Evolutionary conservation across 805 yeast species (phyloP).

Genomic region (Candida xiaguanensis): DNA sequence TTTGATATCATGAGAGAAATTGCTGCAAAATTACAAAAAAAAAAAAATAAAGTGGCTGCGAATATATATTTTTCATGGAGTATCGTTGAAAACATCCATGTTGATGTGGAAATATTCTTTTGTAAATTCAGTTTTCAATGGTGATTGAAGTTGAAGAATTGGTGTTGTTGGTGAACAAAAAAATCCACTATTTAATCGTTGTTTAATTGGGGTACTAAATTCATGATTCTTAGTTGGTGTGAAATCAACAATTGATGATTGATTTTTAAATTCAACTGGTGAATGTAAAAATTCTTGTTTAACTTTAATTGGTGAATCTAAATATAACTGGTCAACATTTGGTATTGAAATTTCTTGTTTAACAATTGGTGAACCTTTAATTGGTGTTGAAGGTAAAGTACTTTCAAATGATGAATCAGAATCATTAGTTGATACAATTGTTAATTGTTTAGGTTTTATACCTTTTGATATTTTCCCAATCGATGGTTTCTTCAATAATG

Average conservation of each 20-base stretch:
- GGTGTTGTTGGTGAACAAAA: conserved; percentile 1
- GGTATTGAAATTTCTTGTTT: background rate
- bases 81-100: conserved; percentile 3
- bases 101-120: background rate
- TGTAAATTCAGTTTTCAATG: background rate
- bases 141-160: background rate
- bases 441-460: background rate
- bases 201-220: background rate
- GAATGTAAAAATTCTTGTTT: background rate
- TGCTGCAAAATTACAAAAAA: conserved; percentile 6
- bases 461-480: background rate
- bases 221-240: background rate
- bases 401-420: background rate
- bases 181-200: background rate
- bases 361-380: background rate
- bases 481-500: background rate
- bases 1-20: background rate
- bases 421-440: background rate
- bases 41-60: conserved; percentile 1
- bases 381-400: conserved; percentile 1
- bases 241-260: too few species aligned
- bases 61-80: background rate
- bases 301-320: background rate
- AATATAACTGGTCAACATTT: background rate
- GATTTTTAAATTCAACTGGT: background rate